Conservation (phyloP, 148 eudicot genomes). For the Tetragonia tetragonoides region DNA sequence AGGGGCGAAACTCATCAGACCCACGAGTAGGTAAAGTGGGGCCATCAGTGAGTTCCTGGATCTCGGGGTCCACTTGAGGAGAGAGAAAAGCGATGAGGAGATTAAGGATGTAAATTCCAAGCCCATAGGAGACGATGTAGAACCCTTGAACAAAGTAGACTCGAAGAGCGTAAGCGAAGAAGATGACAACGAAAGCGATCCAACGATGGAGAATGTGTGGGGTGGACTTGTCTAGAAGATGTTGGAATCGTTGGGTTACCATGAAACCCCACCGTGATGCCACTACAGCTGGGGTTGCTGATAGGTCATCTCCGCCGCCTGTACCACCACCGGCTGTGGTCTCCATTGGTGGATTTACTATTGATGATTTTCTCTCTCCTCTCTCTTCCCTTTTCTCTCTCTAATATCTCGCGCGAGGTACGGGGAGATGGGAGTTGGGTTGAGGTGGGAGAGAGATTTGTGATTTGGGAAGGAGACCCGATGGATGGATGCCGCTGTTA, state of each 20-base stretch:
- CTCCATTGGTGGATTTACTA: background rate
- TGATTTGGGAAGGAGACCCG: too few relatives aligned
- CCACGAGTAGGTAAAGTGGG: slow-evolving; percentile 41
- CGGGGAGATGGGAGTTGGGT: too few relatives aligned
- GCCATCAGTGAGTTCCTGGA: slow-evolving; percentile 41
- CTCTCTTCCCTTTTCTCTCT: background rate
- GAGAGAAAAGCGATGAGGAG: slow-evolving; percentile 56
- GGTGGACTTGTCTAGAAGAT: slow-evolving; percentile 46
- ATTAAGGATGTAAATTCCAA: slow-evolving; percentile 52
- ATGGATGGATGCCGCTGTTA: too few relatives aligned
- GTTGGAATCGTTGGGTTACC: slow-evolving; percentile 38
- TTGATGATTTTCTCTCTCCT: slow-evolving; percentile 1
- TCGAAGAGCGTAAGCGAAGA: slow-evolving; percentile 34
- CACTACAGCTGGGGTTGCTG: slow-evolving; percentile 30
- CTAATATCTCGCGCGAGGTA: too few relatives aligned
- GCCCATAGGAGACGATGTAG: slow-evolving; percentile 46
- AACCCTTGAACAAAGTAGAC: slow-evolving; percentile 44
- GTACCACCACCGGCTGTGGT: slow-evolving; percentile 5
- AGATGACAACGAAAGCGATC: slow-evolving; percentile 38
- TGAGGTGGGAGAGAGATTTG: too few relatives aligned
- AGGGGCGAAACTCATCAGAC: slow-evolving; percentile 56
- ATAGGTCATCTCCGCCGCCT: background rate
- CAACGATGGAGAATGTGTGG: slow-evolving; percentile 46
- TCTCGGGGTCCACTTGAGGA: slow-evolving; percentile 51
- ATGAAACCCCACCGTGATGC: slow-evolving; percentile 31